phyloP scores from a whole-genome alignment of 495 filamentous ascomycete species.

The Lepidopterella palustris region DNA sequence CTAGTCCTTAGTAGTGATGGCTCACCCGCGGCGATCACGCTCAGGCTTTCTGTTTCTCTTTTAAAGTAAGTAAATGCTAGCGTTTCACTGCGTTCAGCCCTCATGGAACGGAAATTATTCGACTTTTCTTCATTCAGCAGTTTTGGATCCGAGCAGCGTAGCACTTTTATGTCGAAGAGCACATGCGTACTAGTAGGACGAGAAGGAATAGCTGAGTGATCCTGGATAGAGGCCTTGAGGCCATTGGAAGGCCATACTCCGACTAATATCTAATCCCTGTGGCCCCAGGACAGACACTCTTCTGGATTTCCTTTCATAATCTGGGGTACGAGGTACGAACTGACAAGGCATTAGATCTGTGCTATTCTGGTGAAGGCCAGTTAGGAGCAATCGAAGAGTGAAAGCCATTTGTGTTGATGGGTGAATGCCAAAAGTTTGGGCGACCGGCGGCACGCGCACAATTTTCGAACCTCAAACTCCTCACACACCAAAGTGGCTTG shows the following conservation, averaged over 20 bases:
- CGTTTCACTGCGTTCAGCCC: constrained; percentile 1
- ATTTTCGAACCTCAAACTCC: no score
- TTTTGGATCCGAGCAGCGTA: background rate
- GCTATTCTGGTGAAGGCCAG: no score
- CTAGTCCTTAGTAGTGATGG: background rate
- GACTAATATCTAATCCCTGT: background rate
- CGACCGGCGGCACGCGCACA: constrained; percentile 9
- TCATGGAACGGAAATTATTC: background rate
- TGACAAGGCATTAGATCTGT: no score
- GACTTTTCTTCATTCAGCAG: background rate
- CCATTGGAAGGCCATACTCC: constrained; percentile 1
- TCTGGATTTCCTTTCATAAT: background rate
- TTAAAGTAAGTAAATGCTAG: no score
- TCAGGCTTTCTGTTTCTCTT: background rate
- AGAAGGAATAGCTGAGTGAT: background rate
- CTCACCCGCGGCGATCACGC: background rate
- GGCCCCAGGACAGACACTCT: background rate
- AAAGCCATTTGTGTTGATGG: no score
- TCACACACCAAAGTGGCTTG: background rate
- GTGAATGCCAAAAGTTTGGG: constrained; percentile 17
- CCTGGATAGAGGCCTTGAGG: background rate
- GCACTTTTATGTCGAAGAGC: background rate
- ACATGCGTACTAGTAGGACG: background rate
- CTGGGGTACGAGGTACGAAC: no score
- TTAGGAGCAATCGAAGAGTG: no score